phyloP scores from a whole-genome alignment of 768 basidiomycete genomes.

The Austroboletus festivus region DNA sequence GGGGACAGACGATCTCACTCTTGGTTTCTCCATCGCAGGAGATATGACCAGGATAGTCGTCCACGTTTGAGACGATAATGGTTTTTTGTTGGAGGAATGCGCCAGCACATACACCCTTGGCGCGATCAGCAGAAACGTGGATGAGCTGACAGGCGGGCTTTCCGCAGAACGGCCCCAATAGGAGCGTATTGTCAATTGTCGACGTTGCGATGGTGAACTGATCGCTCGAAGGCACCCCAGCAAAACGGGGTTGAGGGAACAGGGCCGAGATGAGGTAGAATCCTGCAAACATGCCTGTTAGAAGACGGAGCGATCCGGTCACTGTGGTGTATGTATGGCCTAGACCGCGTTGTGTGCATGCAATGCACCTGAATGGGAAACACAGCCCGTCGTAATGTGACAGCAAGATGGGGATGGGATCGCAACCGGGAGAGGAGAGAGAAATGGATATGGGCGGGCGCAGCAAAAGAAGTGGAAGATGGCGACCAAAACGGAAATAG shows the following conservation, averaged over 20 bases:
- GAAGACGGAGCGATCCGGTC: slow-evolving; percentile 1
- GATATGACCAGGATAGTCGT: slow-evolving; percentile 86
- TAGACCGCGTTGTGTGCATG: not conserved
- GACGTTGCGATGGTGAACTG: slow-evolving; percentile 12
- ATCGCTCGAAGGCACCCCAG: slow-evolving; percentile 10
- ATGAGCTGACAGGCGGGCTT: slow-evolving; percentile 91
- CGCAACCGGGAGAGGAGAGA: not conserved
- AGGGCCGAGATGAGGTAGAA: slow-evolving; percentile 76
- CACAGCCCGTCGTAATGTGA: not conserved
- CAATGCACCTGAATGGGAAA: not conserved
- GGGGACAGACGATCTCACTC: slow-evolving; percentile 86
- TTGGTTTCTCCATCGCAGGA: slow-evolving; percentile 90
- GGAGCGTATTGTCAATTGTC: slow-evolving; percentile 31
- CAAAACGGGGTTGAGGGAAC: slow-evolving; percentile 49
- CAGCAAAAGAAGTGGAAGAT: not conserved
- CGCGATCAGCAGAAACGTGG: slow-evolving; percentile 47
- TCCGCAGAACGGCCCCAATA: slow-evolving; percentile 86
- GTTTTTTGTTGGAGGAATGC: slow-evolving; percentile 58
- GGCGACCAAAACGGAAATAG: not conserved
- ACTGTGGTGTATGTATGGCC: not conserved
- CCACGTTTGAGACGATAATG: slow-evolving; percentile 73
- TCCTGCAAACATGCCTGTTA: slow-evolving; percentile 46
- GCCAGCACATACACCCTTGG: slow-evolving; percentile 83
- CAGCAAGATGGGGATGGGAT: not conserved
- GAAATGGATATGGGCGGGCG: no score